These are phyloP conservation scores for Candida namnaoensis DNA, from an alignment of 805 yeast genomes.

Conservation along the genomic window DNA sequence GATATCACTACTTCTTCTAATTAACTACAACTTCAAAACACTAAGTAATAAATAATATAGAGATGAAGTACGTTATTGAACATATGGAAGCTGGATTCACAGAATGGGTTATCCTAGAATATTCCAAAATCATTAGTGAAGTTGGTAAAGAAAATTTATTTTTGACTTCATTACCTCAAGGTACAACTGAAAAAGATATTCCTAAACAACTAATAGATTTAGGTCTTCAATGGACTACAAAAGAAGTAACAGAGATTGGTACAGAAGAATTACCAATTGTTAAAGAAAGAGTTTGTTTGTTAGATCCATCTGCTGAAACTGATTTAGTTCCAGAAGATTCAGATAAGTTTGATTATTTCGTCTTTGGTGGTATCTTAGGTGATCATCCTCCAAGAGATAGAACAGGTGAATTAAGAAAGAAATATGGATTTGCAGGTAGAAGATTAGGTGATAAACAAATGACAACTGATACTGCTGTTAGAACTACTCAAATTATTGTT, in stretches of 20 bases:
- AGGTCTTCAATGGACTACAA: constrained; percentile 76
- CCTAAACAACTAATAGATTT: constrained; percentile 50
- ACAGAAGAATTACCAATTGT: constrained; percentile 29
- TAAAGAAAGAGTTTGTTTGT: constrained; percentile 60
- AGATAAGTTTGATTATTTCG: constrained; percentile 68
- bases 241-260: constrained; percentile 47
- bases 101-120: constrained; percentile 90
- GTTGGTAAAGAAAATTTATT: constrained; percentile 71
- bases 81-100: constrained; percentile 98
- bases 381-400: constrained; percentile 90
- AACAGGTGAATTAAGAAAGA: constrained; percentile 76
- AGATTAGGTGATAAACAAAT: constrained; percentile 83
- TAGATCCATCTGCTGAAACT: constrained; percentile 79
- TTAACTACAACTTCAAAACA: too few relatives aligned
- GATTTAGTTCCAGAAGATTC: constrained; percentile 71
- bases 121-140: constrained; percentile 72
- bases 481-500: constrained; percentile 81
- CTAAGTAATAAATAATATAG: neutral
- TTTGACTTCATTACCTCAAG: constrained; percentile 65
- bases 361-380: constrained; percentile 94
- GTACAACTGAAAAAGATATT: constrained; percentile 51
- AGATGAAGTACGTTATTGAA: constrained; percentile 87
- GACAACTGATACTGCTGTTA: constrained; percentile 96
- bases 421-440: constrained; percentile 81
- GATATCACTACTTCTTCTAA: too few relatives aligned